Evolutionary conservation across 2,329 filamentous ascomycete species (phyloP), one percentile per base, ranked within the genome.

Genomic region (Neonectria punicea): DNA sequence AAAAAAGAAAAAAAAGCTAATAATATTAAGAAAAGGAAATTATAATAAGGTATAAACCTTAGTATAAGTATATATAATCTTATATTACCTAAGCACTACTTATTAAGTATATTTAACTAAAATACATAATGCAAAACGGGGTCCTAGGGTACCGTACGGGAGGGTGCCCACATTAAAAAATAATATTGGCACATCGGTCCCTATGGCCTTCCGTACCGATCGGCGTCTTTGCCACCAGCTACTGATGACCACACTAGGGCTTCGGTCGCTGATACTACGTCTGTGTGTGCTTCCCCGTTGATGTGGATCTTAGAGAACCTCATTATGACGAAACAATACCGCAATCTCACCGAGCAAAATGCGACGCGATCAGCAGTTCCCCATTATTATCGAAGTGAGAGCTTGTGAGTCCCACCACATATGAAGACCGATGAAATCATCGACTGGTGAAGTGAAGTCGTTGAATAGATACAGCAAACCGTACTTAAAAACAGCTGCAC

Each of bases 401-500:
- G 14, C 14, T 39, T 4, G 16, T 39, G 18, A 63, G 70, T 61
- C 67, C 70, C 69, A 69, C 70, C 69, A 69, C 67, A 73, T 58
- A 69, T 67, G 28, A 18, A 39, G 63, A 57, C 55, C 18, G 61
- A 73, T 74, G 72, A 74, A 69, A 70, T 74, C 71, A 73, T 73
- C 46, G 61, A 69, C 44, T 11, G 14, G 53, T 44, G 22, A 39
- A 55, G 73, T 74, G 70, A 74, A 74, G 70, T 73, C 72, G 71
- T 74, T 9, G n/a, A 43, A 36, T 18, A 14, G 3, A 74, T 71
- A 69, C 71, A 9, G 4, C 0, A 34, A 70, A 74, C 70, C 56
- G 7, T 36, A 49, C 36, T 39, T 51, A 39, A 72, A 72, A 68
- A 54, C 58, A 53, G 18, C 14, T 16, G 14, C 2, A n/a, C 2